A percentile compares a stretch with the other conserved stretches of the same genome.
Evolutionary conservation across 2,329 filamentous ascomycete genomes (phyloP).

Genomic region (Magnaporthales sp.): DNA sequence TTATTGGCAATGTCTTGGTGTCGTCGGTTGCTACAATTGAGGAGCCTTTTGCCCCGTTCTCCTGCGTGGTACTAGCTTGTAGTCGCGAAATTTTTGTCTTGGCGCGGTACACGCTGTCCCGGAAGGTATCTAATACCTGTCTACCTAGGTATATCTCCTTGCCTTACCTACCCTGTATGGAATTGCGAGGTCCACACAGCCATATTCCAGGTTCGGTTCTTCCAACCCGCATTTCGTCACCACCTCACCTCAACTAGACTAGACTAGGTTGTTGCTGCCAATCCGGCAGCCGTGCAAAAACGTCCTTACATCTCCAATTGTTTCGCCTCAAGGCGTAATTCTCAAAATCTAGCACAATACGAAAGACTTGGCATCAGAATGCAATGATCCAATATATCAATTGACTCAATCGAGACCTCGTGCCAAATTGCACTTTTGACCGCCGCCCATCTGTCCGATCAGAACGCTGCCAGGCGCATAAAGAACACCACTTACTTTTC

Average conservation of each 20-base stretch:
- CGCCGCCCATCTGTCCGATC: neutral
- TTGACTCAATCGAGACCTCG: neutral
- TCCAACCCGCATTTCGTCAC: conserved; percentile 7
- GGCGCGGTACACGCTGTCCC: conserved; percentile 4
- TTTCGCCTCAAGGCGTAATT: neutral
- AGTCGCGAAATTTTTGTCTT: conserved; percentile 12
- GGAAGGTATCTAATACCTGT: too few species aligned
- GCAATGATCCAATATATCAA: neutral
- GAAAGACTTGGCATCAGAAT: neutral
- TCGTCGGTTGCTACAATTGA: neutral
- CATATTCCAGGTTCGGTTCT: neutral
- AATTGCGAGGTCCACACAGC: neutral
- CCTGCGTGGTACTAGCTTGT: neutral
- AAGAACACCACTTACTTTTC: neutral
- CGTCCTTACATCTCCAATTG: neutral
- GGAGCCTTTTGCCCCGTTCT: neutral
- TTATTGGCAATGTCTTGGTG: neutral
- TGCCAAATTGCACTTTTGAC: neutral
- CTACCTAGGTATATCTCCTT: neutral
- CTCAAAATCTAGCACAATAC: neutral
- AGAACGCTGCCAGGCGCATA: neutral
- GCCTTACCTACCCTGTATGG: neutral
- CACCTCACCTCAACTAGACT: conserved; percentile 2
- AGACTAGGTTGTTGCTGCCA: neutral
- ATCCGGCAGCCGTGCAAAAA: too few species aligned